Percentiles rank a stretch among this genome's conserved stretches.
phyloP scores from a whole-genome alignment of 257 asterid species.

The Przewalskia tangutica region DNA sequence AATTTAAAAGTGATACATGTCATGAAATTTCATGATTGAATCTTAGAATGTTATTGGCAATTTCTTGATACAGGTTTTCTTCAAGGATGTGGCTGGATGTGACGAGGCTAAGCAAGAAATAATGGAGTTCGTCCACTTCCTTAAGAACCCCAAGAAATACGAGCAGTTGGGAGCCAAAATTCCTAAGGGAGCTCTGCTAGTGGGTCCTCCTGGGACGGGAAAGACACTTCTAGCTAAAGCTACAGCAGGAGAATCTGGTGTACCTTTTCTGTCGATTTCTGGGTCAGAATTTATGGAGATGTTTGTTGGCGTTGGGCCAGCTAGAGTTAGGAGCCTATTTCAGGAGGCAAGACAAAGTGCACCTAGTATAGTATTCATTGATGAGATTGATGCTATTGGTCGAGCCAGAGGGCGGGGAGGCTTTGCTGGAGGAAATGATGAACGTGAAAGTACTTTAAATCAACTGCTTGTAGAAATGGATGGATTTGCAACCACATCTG shows the following conservation, averaged over 20 bases:
- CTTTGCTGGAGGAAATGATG: constrained; percentile 71
- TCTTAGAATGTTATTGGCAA: neutral
- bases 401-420: constrained; percentile 94
- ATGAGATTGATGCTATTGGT: constrained; percentile 95
- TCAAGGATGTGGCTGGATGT: constrained; percentile 97
- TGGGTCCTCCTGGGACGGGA: constrained; percentile 96
- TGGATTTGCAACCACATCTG: constrained; percentile 90
- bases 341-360: constrained; percentile 88
- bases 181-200: constrained; percentile 89
- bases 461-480: constrained; percentile 97
- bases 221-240: constrained; percentile 97
- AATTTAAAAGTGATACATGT: neutral
- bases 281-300: constrained; percentile 97
- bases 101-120: constrained; percentile 95
- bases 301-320: constrained; percentile 93
- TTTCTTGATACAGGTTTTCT: constrained; percentile 39
- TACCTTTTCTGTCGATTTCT: constrained; percentile 79
- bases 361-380: constrained; percentile 79
- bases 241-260: constrained; percentile 93
- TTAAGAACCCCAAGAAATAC: constrained; percentile 82
- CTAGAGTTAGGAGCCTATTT: constrained; percentile 88
- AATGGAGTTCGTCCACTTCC: constrained; percentile 92
- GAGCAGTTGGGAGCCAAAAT: constrained; percentile 89
- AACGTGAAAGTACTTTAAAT: constrained; percentile 89
- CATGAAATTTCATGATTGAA: neutral